Evolutionary conservation across 1,139 yeast species (phyloP).

Genomic region (Nakaseomyces nivariensis): DNA sequence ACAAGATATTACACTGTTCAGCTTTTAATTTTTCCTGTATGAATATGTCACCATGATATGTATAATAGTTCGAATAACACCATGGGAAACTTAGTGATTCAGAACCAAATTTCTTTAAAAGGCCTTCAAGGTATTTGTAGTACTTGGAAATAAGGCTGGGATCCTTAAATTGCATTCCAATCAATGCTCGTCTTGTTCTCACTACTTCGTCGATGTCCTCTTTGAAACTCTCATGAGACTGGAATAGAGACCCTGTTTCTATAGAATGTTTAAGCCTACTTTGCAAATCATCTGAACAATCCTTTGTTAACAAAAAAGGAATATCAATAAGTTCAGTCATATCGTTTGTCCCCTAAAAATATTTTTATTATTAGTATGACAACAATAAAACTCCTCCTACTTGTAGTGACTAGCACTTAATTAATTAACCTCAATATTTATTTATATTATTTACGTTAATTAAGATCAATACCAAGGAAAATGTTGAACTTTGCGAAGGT

Average conservation of each 20-base stretch:
- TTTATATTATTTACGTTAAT: too few species aligned
- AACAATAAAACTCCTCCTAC: too few species aligned
- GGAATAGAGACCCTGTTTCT: background rate
- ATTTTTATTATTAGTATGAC: too few species aligned
- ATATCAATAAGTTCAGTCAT: constrained; percentile 37
- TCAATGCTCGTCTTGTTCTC: background rate
- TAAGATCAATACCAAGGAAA: too few species aligned
- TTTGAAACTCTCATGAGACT: background rate
- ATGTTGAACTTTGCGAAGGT: too few species aligned
- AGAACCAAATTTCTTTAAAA: background rate
- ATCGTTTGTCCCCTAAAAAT: too few species aligned
- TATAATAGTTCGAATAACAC: background rate
- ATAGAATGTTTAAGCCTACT: background rate
- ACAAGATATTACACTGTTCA: constrained; percentile 43
- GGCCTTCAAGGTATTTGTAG: background rate
- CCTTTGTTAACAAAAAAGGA: constrained; percentile 29
- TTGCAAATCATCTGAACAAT: background rate
- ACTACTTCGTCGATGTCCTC: background rate
- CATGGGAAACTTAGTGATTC: background rate
- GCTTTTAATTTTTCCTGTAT: background rate
- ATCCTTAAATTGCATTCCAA: background rate
- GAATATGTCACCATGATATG: background rate
- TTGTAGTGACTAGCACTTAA: too few species aligned
- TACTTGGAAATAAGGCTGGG: background rate
- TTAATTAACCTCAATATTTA: too few species aligned